A percentile compares a stretch with the other conserved stretches of the same genome.
These are phyloP conservation scores for Phellopilus nigrolimitatus DNA, from an alignment of 1,284 basidiomycete genomes.

Conservation along the genomic window DNA sequence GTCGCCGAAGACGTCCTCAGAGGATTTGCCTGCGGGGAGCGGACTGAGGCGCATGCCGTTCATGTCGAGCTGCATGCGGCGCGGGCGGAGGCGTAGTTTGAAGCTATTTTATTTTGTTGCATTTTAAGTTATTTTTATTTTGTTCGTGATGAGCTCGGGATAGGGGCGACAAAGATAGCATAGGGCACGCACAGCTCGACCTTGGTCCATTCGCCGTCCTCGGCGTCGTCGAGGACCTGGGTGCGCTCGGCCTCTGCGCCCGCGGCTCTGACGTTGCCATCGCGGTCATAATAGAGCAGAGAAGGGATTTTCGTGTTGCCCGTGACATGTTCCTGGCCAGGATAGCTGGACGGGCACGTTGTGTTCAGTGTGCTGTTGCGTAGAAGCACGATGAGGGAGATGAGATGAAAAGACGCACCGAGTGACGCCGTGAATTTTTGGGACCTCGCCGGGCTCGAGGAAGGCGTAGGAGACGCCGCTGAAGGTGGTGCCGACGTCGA, in stretches of 20 bases:
- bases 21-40: constrained; percentile 58
- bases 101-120: no score
- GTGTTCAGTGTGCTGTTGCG: not conserved
- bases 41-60: constrained; percentile 70
- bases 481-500: constrained; percentile 74
- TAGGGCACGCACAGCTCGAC: constrained; percentile 55
- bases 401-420: constrained; percentile 36
- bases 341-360: constrained; percentile 46
- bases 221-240: constrained; percentile 53
- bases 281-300: constrained; percentile 62
- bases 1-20: constrained; percentile 72
- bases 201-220: constrained; percentile 70
- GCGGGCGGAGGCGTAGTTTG: constrained; percentile 71
- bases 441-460: constrained; percentile 66
- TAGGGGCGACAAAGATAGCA: no score
- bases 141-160: no score
- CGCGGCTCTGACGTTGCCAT: constrained; percentile 59
- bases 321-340: constrained; percentile 77
- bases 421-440: constrained; percentile 69
- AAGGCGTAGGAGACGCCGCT: constrained; percentile 74
- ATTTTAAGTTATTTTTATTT: no score
- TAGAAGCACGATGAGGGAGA: not conserved
- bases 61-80: constrained; percentile 71
- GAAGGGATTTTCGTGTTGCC: constrained; percentile 79
- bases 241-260: constrained; percentile 69